Evolutionary conservation across 139 green algal species (phyloP).

Genomic region (Chlorella sp.): DNA sequence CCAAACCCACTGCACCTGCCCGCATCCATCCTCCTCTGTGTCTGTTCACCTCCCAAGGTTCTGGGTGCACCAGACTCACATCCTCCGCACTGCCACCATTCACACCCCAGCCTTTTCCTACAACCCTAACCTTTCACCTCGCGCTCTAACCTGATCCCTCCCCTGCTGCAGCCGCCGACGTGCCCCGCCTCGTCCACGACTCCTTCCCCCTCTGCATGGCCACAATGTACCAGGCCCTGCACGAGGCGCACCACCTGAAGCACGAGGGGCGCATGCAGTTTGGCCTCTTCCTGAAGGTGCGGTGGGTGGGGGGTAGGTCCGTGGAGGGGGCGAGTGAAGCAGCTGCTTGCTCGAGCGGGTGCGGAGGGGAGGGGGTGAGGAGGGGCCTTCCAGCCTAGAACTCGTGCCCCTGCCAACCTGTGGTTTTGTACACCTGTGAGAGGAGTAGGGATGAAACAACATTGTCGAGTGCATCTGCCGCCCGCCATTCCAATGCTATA

Average conservation of each 20-base stretch:
- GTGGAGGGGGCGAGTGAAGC: background rate
- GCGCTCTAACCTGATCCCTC: too few relatives aligned
- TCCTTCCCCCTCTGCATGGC: slow-evolving; percentile 93
- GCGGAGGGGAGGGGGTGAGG: background rate
- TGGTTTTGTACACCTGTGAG: too few relatives aligned
- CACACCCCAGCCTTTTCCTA: background rate
- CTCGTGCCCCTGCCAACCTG: too few relatives aligned
- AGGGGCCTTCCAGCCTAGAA: background rate
- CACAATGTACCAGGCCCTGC: slow-evolving; percentile 59
- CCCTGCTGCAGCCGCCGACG: slow-evolving; percentile 42
- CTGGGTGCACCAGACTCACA: too few relatives aligned
- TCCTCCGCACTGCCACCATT: background rate
- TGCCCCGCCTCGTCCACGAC: slow-evolving; percentile 60
- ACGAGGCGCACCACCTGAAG: slow-evolving; percentile 84
- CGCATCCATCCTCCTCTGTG: too few relatives aligned
- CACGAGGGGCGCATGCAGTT: slow-evolving; percentile 94
- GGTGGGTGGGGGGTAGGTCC: background rate
- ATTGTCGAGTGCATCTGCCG: too few relatives aligned
- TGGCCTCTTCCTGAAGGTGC: slow-evolving; percentile 95
- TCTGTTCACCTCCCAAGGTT: too few relatives aligned
- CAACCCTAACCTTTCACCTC: background rate
- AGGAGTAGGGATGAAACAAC: too few relatives aligned
- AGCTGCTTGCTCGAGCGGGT: background rate
- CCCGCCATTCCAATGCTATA: too few relatives aligned
- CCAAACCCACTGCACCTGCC: too few relatives aligned